phyloP scores from a whole-genome alignment of 306 rosid genomes.

The Prunus davidiana region DNA sequence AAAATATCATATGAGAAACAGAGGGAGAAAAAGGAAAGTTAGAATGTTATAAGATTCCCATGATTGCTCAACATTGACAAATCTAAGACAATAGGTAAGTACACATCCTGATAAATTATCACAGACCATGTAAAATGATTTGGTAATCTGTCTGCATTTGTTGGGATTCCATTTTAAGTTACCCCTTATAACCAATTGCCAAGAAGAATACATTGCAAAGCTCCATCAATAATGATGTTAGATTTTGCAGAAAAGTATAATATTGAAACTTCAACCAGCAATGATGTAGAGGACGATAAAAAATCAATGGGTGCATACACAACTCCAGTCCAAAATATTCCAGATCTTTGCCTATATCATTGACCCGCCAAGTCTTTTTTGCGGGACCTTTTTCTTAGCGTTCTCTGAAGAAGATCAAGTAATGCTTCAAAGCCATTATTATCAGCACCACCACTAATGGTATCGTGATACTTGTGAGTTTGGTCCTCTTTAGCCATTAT shows the following conservation, averaged over 20 bases:
- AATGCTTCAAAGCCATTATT: neutral
- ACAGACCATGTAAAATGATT: neutral
- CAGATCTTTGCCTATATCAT: neutral
- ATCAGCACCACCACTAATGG: neutral
- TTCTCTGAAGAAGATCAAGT: neutral
- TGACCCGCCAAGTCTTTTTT: neutral
- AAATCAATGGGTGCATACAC: neutral
- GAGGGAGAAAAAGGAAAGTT: neutral
- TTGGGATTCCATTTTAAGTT: neutral
- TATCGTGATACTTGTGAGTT: neutral
- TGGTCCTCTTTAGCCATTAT: neutral
- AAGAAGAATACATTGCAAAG: neutral
- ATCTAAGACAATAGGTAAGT: neutral
- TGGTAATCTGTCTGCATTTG: neutral
- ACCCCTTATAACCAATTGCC: neutral
- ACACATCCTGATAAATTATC: neutral
- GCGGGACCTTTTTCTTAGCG: neutral
- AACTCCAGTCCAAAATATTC: neutral
- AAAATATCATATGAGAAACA: slow-evolving; percentile 24
- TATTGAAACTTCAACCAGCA: neutral
- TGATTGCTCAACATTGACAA: neutral
- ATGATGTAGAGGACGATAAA: neutral
- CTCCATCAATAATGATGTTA: neutral
- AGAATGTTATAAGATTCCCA: neutral
- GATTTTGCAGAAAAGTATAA: neutral